A percentile compares a stretch with the other conserved stretches of the same genome.
phyloP scores from a whole-genome alignment of 345 rosid species.

The Populus nigra region DNA sequence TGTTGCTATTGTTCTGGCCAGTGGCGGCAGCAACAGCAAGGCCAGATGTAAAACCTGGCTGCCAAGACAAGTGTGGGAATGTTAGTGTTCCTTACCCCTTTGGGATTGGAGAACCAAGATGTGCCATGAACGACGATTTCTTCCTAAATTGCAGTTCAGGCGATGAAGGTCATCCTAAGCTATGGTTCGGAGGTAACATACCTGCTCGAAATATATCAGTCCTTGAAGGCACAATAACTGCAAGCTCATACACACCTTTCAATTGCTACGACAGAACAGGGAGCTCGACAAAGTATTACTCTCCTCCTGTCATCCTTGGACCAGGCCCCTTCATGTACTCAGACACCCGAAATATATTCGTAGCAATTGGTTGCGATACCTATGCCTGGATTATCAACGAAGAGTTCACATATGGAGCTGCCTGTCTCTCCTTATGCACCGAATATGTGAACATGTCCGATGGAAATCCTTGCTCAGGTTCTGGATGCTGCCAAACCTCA shows the following conservation, averaged over 20 bases:
- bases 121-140: background rate
- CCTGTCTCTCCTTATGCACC: slow-evolving; percentile 17
- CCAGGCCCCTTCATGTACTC: slow-evolving; percentile 9
- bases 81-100: slow-evolving; percentile 30
- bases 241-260: background rate
- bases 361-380: slow-evolving; percentile 28
- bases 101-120: slow-evolving; percentile 1
- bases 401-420: background rate
- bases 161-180: background rate
- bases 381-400: background rate
- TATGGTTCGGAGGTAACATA: background rate
- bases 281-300: too few relatives aligned
- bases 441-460: background rate
- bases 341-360: slow-evolving; percentile 19
- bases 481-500: slow-evolving; percentile 30
- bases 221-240: slow-evolving; percentile 8
- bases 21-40: background rate
- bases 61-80: slow-evolving; percentile 20
- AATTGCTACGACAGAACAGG: slow-evolving; percentile 12
- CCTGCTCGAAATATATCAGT: background rate
- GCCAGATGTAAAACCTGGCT: background rate
- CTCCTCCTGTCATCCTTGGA: background rate
- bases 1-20: background rate
- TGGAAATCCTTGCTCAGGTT: slow-evolving; percentile 15
- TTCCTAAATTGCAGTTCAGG: background rate